Percentiles rank a stretch among this genome's conserved stretches.
These are phyloP conservation scores for Tulasnella sp. DNA, from an alignment of 768 basidiomycete genomes.

Conservation along the genomic window DNA sequence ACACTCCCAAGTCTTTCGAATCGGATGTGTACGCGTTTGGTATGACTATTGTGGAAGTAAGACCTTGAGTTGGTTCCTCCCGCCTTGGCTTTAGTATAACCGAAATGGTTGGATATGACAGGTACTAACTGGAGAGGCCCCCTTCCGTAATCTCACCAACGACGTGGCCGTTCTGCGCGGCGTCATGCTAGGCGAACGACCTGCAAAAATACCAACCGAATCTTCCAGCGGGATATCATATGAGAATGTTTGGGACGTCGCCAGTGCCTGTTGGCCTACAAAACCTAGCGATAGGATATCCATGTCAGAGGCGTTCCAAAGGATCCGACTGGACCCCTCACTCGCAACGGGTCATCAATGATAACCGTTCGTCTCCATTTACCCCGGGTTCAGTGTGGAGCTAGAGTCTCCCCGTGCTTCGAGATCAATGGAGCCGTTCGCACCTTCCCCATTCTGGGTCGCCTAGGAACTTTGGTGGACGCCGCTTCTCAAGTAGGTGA, in stretches of 20 bases:
- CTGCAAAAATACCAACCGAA: background rate
- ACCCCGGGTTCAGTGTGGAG: no score
- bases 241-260: background rate
- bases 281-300: background rate
- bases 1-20: slow-evolving; percentile 2
- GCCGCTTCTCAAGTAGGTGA: no score
- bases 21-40: slow-evolving; percentile 19
- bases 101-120: background rate
- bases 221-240: background rate
- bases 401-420: no score
- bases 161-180: background rate
- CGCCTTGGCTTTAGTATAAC: no score
- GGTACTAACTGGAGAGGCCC: slow-evolving; percentile 11
- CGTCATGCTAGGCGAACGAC: background rate
- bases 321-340: no score
- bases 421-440: no score
- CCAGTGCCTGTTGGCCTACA: background rate
- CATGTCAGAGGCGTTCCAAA: background rate
- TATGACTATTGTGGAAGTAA: slow-evolving; percentile 20
- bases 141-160: background rate
- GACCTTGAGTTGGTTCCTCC: no score
- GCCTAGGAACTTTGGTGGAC: no score
- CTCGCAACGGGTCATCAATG: no score
- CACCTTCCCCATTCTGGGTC: no score
- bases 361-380: no score